Conservation (phyloP, 371 early-diverging fungal species). For the Phascolomyces articulosus region DNA sequence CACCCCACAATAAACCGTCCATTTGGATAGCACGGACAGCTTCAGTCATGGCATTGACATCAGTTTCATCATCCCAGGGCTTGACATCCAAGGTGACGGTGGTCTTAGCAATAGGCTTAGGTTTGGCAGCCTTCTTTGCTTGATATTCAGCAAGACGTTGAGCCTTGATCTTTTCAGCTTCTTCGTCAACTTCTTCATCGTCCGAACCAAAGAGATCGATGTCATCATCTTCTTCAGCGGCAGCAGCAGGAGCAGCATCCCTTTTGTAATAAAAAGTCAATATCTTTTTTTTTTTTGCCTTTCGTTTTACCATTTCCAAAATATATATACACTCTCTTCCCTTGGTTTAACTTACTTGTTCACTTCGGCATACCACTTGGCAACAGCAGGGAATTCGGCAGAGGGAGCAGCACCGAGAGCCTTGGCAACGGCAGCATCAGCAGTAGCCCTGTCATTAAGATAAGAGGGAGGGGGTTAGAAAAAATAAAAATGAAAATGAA, state of each 20-base stretch:
- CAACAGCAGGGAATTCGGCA: constrained; percentile 40
- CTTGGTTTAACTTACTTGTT: constrained; percentile 35
- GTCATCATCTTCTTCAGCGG: constrained; percentile 87
- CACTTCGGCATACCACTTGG: constrained; percentile 49
- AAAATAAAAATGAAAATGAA: no score
- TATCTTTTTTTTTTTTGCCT: background rate
- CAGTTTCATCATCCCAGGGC: constrained; percentile 98
- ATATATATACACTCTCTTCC: background rate
- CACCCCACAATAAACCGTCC: constrained; percentile 95
- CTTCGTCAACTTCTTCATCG: constrained; percentile 89
- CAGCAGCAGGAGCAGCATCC: constrained; percentile 55
- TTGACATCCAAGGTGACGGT: constrained; percentile 92
- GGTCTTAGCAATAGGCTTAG: constrained; percentile 92
- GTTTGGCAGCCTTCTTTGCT: constrained; percentile 93
- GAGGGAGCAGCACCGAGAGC: constrained; percentile 47
- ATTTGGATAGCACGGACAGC: constrained; percentile 75
- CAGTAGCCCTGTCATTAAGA: constrained; percentile 32
- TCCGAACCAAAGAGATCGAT: constrained; percentile 96
- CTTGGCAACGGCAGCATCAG: constrained; percentile 46
- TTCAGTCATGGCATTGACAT: constrained; percentile 77
- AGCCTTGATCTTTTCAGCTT: constrained; percentile 86
- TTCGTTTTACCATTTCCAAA: background rate
- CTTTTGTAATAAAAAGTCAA: constrained; percentile 14
- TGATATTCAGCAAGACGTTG: constrained; percentile 92
- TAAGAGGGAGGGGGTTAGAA: no score